These are phyloP conservation scores for Rubia tinctorum DNA, from an alignment of 305 asterid species.

Conservation along the genomic window DNA sequence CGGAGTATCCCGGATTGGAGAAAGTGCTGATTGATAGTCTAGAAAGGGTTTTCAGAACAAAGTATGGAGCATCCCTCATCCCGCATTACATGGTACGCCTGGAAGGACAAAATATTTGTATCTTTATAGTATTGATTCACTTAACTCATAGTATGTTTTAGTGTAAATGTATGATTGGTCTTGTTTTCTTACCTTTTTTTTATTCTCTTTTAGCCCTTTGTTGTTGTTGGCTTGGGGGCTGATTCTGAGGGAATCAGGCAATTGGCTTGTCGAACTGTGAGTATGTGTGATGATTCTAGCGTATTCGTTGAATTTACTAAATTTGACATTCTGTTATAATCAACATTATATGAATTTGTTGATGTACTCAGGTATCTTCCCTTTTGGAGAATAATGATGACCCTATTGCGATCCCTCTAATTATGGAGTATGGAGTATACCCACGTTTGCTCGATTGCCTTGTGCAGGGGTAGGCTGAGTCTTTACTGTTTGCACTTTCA, in stretches of 20 bases:
- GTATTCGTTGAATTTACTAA: neutral
- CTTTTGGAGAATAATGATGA: constrained; percentile 63
- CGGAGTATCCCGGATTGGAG: constrained; percentile 74
- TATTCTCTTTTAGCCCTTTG: constrained; percentile 54
- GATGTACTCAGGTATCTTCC: constrained; percentile 54
- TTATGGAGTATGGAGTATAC: constrained; percentile 53
- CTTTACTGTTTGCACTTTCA: neutral
- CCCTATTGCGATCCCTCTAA: constrained; percentile 44
- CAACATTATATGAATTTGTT: constrained; percentile 9
- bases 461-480: constrained; percentile 58
- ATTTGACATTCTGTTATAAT: neutral
- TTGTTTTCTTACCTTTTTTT: neutral
- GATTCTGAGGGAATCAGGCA: constrained; percentile 72
- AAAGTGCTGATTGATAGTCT: constrained; percentile 64
- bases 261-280: constrained; percentile 72
- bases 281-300: constrained; percentile 12
- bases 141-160: neutral
- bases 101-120: neutral
- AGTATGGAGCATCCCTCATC: constrained; percentile 84
- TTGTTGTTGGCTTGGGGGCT: constrained; percentile 76
- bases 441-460: constrained; percentile 84
- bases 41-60: constrained; percentile 77
- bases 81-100: constrained; percentile 79
- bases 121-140: neutral
- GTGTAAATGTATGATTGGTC: neutral